A percentile compares a stretch with the other conserved stretches of the same genome.
These are phyloP conservation scores for Cyclocybe aegerita DNA, from an alignment of 768 basidiomycete genomes.

Conservation along the genomic window DNA sequence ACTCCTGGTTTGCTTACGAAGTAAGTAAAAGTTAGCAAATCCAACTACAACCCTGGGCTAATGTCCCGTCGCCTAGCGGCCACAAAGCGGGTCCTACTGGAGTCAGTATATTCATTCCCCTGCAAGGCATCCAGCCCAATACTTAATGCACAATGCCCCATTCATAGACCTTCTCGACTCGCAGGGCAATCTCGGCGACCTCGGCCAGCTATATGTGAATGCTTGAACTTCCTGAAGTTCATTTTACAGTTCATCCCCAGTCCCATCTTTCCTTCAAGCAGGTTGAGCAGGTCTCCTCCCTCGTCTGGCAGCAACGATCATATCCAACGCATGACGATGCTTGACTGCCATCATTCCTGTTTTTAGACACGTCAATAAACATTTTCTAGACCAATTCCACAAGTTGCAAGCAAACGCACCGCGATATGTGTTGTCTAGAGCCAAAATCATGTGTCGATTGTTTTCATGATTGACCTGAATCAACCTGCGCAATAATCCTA, in stretches of 20 bases:
- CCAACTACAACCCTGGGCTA: not conserved
- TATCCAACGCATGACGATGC: no score
- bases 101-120: slow-evolving; percentile 1
- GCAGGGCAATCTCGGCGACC: slow-evolving; percentile 2
- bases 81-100: slow-evolving; percentile 4
- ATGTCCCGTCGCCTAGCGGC: not conserved
- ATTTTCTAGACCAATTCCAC: no score
- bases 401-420: no score
- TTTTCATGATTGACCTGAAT: no score
- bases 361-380: no score
- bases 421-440: no score
- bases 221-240: not conserved
- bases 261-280: slow-evolving; percentile 2
- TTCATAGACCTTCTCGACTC: slow-evolving; percentile 6
- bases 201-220: slow-evolving; percentile 5
- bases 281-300: no score
- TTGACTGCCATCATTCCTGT: no score
- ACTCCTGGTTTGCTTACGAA: slow-evolving; percentile 10
- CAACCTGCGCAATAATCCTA: no score
- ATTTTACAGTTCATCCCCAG: not conserved
- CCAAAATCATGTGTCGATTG: no score
- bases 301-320: no score
- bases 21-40: not conserved
- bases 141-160: not conserved
- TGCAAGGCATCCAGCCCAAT: not conserved